Percentiles rank a stretch among this genome's conserved stretches.
Evolutionary conservation across 371 early-diverging fungal species (phyloP).

Genomic region (Mucor plumbeus): DNA sequence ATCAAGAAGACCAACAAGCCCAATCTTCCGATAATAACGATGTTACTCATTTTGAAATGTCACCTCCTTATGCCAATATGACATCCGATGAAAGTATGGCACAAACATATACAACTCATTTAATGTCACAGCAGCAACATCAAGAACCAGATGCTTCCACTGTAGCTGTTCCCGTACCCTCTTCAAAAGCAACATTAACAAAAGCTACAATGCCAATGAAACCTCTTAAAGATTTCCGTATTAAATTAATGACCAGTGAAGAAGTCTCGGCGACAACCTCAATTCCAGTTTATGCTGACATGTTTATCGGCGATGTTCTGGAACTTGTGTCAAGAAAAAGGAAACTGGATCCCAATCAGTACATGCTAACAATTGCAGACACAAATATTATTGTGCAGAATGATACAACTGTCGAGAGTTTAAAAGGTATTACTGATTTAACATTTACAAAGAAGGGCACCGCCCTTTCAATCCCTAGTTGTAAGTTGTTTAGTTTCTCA

Average conservation of each 20-base stretch:
- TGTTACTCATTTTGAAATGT: conserved; percentile 32
- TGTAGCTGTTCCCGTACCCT: conserved; percentile 56
- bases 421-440: conserved; percentile 69
- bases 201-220: conserved; percentile 58
- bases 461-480: conserved; percentile 56
- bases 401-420: conserved; percentile 77
- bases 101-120: conserved; percentile 15
- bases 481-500: conserved; percentile 43
- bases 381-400: conserved; percentile 74
- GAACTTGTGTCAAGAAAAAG: conserved; percentile 87
- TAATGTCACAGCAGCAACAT: conserved; percentile 24
- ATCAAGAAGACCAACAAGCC: neutral
- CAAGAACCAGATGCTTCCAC: conserved; percentile 48
- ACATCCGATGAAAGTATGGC: neutral
- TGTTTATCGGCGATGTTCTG: conserved; percentile 82
- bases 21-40: neutral
- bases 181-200: conserved; percentile 49
- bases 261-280: conserved; percentile 86
- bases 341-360: conserved; percentile 81
- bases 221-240: conserved; percentile 65
- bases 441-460: conserved; percentile 71
- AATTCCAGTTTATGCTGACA: conserved; percentile 75
- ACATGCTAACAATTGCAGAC: conserved; percentile 82
- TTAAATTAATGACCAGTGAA: conserved; percentile 62
- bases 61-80: neutral